Percentiles rank a stretch among this genome's conserved stretches.
These are phyloP conservation scores for Parathielavia appendiculata DNA, from an alignment of 495 filamentous ascomycete species.

Conservation along the genomic window DNA sequence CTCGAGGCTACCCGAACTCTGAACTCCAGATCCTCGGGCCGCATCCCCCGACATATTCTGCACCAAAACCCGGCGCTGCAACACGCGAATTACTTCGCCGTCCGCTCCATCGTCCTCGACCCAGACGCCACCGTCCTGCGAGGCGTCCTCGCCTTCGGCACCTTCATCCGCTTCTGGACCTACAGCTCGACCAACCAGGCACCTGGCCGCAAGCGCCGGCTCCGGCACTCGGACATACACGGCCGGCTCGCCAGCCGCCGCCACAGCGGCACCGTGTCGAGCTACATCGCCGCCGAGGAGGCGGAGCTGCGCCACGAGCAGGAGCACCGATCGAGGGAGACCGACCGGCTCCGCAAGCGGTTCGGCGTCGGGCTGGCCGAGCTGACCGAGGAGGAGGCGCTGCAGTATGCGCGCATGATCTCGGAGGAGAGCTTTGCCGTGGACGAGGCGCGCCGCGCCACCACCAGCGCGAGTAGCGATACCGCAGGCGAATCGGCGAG, in stretches of 20 bases:
- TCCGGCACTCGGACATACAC: constrained; percentile 42
- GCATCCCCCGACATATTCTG: constrained; percentile 53
- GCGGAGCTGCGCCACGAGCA: constrained; percentile 74
- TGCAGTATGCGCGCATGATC: constrained; percentile 83
- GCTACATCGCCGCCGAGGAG: constrained; percentile 79
- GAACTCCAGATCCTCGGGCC: constrained; percentile 78
- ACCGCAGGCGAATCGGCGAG: constrained; percentile 47
- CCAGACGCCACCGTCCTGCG: constrained; percentile 84
- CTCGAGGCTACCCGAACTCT: constrained; percentile 77
- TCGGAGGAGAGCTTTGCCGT: constrained; percentile 69
- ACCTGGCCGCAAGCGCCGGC: constrained; percentile 42
- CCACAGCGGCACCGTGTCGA: constrained; percentile 42
- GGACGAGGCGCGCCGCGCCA: constrained; percentile 54
- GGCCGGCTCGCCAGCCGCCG: constrained; percentile 38
- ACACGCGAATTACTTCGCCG: constrained; percentile 70
- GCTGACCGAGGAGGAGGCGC: constrained; percentile 77
- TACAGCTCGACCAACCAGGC: constrained; percentile 64
- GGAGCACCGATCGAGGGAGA: constrained; percentile 45
- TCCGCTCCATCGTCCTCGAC: constrained; percentile 78
- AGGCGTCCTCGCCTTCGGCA: constrained; percentile 85
- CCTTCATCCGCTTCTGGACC: constrained; percentile 85
- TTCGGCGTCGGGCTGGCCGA: constrained; percentile 65
- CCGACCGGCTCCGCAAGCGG: constrained; percentile 66
- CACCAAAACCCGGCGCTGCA: constrained; percentile 34
- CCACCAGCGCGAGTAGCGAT: constrained; percentile 43